Evolutionary conservation across 192 early-diverging fungal species (phyloP).

Genomic region (Helicostylum pulchrum): DNA sequence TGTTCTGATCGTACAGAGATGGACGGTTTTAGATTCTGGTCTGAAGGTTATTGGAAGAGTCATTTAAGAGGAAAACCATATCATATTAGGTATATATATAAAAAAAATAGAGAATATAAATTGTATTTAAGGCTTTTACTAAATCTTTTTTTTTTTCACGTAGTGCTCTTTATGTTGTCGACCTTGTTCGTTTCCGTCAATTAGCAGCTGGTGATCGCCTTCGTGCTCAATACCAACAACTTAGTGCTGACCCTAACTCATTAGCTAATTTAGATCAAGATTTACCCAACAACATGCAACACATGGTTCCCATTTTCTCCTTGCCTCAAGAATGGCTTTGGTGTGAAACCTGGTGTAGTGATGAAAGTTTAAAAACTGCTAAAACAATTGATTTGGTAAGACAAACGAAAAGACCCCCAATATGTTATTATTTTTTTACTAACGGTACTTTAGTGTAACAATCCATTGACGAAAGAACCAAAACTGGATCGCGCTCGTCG

Average conservation of each 20-base stretch:
- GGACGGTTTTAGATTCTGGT: constrained; percentile 98
- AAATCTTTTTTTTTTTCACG: background rate
- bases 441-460: constrained; percentile 73
- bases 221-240: constrained; percentile 88
- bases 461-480: constrained; percentile 98
- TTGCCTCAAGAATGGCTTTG: constrained; percentile 98
- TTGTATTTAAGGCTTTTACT: background rate
- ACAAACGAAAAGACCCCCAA: background rate
- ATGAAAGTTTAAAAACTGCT: constrained; percentile 75
- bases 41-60: constrained; percentile 90
- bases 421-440: background rate
- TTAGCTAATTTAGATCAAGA: constrained; percentile 98
- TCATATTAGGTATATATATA: constrained; percentile 78
- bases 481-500: constrained; percentile 91
- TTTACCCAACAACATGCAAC: constrained; percentile 95
- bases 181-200: constrained; percentile 87
- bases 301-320: constrained; percentile 86
- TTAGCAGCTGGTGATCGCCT: constrained; percentile 92
- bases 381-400: constrained; percentile 96
- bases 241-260: constrained; percentile 83
- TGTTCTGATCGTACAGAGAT: constrained; percentile 90
- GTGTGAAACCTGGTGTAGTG: constrained; percentile 99
- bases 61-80: constrained; percentile 87
- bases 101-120: background rate
- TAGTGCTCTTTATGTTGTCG: constrained; percentile 94